These are phyloP conservation scores for Aureobasidium sp. DNA, from an alignment of 2,329 filamentous ascomycete species.

Conservation along the genomic window DNA sequence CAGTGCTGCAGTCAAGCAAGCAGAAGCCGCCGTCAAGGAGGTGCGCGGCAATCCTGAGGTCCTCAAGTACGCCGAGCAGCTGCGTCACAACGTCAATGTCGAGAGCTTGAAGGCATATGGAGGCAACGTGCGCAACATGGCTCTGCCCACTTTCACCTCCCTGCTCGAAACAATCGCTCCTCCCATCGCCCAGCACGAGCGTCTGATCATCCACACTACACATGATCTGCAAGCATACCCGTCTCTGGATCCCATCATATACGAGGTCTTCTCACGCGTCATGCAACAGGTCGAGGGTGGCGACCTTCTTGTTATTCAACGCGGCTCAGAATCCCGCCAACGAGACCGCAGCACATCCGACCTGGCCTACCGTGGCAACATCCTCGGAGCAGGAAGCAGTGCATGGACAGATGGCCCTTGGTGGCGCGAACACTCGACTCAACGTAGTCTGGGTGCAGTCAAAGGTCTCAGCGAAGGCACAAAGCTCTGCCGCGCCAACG, in stretches of 20 bases:
- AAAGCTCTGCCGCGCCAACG: constrained; percentile 81
- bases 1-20: constrained; percentile 77
- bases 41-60: constrained; percentile 96
- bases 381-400: constrained; percentile 35
- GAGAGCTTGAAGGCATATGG: constrained; percentile 67
- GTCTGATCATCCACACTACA: constrained; percentile 92
- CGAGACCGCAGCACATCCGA: constrained; percentile 52
- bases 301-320: constrained; percentile 87
- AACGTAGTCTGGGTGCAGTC: constrained; percentile 70
- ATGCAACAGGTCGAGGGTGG: constrained; percentile 99
- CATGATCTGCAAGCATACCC: constrained; percentile 94
- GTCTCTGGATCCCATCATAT: constrained; percentile 84
- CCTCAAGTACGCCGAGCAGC: constrained; percentile 90
- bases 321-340: constrained; percentile 71
- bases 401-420: constrained; percentile 93
- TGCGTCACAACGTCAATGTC: constrained; percentile 66
- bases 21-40: constrained; percentile 86
- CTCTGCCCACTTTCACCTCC: constrained; percentile 88
- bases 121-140: constrained; percentile 80
- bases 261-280: constrained; percentile 83
- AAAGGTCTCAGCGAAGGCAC: constrained; percentile 77
- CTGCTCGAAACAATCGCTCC: constrained; percentile 92
- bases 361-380: constrained; percentile 44
- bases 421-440: constrained; percentile 63
- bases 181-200: constrained; percentile 93